Base-by-base conservation (phyloP, 495 filamentous ascomycete species). In the Aspergillus ellipticus region DNA sequence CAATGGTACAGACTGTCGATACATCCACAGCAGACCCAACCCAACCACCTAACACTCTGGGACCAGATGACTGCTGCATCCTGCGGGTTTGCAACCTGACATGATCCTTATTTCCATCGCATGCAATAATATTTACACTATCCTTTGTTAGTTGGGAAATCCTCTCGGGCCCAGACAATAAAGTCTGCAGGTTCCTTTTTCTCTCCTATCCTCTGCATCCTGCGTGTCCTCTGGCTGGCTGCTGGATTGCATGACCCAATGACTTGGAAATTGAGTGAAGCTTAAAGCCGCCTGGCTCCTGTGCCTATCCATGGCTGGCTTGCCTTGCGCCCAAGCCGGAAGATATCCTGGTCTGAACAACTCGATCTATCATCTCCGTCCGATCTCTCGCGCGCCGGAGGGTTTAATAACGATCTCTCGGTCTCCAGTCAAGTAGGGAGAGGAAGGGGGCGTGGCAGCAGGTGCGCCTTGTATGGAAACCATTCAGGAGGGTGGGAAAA, bases 21-120 rank as follows among this genome's bases (percentile, higher is more conserved):
- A 52, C 28, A 20, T 31, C 54, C 16, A 28, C 52, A 19, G 17
- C 41, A 19, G 22, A 55, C 26, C 37, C 42, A 46, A 21, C 16
- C 28, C 51, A 55, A 41, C 49, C 45, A 41, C 49, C 45, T 57
- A 57, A 20, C 21, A 51, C 29, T 42, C 54, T 33, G 50, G 29
- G 20, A 50, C 53, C 53, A 58, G 56, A 61, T 61, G 62, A 61
- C 58, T 50, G 48, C 29, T 58, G 55, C 63, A 57, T 53, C 54
- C 60, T 63, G 64, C 58, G 56, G 54, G 57, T 56, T 58, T 58
- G 53, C 63, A 37, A 49, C 57, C 54, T 61, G 60, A 59, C 55
- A 63, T 59, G 53, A 60, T 61, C 57, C 60, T 63, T 61, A 61
- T 54, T 63, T 61, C 42, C 39, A 58, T 55, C 48, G 51, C 56